These are phyloP conservation scores for Geotrichum fermentans DNA, from an alignment of 1,139 yeast species.

Conservation along the genomic window DNA sequence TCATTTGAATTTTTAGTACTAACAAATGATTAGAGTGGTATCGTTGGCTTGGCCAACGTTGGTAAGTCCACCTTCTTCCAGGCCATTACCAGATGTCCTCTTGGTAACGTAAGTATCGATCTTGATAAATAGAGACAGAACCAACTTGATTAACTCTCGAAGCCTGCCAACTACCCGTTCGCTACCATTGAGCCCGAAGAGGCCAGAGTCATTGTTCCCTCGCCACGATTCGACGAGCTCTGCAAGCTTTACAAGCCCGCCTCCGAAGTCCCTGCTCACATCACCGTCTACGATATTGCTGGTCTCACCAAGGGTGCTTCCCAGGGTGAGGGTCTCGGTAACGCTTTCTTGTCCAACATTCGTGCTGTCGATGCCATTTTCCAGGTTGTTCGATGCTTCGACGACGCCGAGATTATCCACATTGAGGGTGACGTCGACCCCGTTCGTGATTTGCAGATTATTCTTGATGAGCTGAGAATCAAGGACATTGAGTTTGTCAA, in stretches of 20 bases:
- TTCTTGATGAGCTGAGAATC: conserved; percentile 85
- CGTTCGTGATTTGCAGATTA: conserved; percentile 87
- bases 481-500: conserved; percentile 94
- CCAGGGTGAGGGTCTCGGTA: conserved; percentile 97
- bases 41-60: conserved; percentile 94
- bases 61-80: conserved; percentile 82
- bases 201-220: conserved; percentile 95
- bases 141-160: neutral
- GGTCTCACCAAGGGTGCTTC: conserved; percentile 97
- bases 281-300: conserved; percentile 95
- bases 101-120: conserved; percentile 61
- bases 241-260: conserved; percentile 73
- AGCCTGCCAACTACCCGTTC: conserved; percentile 94
- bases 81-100: conserved; percentile 77
- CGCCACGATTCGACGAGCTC: conserved; percentile 77
- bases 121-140: neutral
- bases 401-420: conserved; percentile 96
- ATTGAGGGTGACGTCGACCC: conserved; percentile 98
- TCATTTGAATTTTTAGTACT: neutral
- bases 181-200: conserved; percentile 99
- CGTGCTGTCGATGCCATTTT: conserved; percentile 97
- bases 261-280: conserved; percentile 84
- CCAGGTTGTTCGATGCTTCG: conserved; percentile 97
- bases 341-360: conserved; percentile 93
- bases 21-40: conserved; percentile 57